Evolutionary conservation across 495 filamentous ascomycete species (phyloP).

Genomic region (Antarctomyces pellizariae): DNA sequence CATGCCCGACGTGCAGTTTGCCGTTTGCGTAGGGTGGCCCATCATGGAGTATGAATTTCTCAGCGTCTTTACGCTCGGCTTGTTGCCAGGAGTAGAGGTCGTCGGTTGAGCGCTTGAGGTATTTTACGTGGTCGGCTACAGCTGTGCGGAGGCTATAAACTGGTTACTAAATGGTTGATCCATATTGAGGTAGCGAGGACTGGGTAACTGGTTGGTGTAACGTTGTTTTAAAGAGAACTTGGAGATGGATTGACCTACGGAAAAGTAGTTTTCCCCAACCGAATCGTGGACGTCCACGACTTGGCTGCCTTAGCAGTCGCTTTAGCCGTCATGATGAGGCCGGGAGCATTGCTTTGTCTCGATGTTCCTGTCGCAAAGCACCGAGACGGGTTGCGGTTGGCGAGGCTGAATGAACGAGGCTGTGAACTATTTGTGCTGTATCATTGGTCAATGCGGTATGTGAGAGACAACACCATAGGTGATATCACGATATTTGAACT

Average conservation of each 20-base stretch:
- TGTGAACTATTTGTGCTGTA: too few species aligned
- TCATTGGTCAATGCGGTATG: too few species aligned
- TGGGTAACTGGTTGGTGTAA: neutral
- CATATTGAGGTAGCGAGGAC: neutral
- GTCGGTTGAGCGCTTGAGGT: conserved; percentile 61
- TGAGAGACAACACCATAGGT: too few species aligned
- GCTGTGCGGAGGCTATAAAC: conserved; percentile 19
- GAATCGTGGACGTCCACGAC: conserved; percentile 35
- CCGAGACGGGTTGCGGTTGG: too few species aligned
- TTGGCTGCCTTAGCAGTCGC: too few species aligned
- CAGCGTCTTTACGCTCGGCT: conserved; percentile 27
- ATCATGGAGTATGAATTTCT: conserved; percentile 72
- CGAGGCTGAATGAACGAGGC: too few species aligned
- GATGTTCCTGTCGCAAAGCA: too few species aligned
- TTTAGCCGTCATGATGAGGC: too few species aligned
- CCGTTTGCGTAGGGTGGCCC: conserved; percentile 96
- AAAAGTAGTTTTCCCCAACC: conserved; percentile 34
- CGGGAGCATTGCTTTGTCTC: too few species aligned
- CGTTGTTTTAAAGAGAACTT: conserved; percentile 1
- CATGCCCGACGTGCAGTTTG: conserved; percentile 85
- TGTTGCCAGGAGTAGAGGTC: conserved; percentile 77
- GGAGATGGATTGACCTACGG: conserved; percentile 14
- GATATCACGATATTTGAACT: too few species aligned
- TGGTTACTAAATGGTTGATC: neutral
- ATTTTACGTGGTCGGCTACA: conserved; percentile 29